These are phyloP conservation scores for Pseudogymnoascus sp. DNA, from an alignment of 2,329 filamentous ascomycete species.

Conservation along the genomic window DNA sequence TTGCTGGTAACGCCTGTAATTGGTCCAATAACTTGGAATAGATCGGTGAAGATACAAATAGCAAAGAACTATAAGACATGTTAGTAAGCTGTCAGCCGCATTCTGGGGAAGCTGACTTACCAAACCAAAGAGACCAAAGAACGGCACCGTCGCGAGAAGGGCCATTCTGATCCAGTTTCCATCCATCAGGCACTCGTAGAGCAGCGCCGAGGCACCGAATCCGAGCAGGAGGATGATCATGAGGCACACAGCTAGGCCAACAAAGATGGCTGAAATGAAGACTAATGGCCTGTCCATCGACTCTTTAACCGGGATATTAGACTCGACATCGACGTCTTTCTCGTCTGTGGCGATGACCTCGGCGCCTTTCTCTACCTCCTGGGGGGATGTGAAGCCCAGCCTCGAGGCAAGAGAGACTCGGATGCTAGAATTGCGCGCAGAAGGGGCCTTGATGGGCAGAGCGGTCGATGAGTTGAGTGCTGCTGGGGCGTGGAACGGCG, in stretches of 20 bases:
- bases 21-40: slow-evolving; percentile 42
- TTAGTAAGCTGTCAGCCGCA: slow-evolving; percentile 29
- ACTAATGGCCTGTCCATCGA: slow-evolving; percentile 36
- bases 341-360: slow-evolving; percentile 5
- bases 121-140: slow-evolving; percentile 30
- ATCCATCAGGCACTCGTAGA: slow-evolving; percentile 34
- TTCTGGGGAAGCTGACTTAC: slow-evolving; percentile 17
- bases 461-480: neutral
- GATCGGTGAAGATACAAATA: slow-evolving; percentile 38
- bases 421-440: neutral
- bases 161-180: slow-evolving; percentile 33
- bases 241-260: slow-evolving; percentile 32
- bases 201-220: slow-evolving; percentile 27
- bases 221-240: slow-evolving; percentile 34
- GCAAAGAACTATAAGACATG: slow-evolving; percentile 38
- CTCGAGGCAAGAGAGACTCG: neutral
- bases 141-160: slow-evolving; percentile 30
- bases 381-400: neutral
- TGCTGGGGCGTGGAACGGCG: neutral
- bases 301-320: slow-evolving; percentile 25
- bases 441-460: neutral
- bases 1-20: slow-evolving; percentile 37
- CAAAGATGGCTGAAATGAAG: slow-evolving; percentile 32
- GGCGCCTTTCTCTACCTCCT: neutral
- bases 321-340: slow-evolving; percentile 20